phyloP scores from a whole-genome alignment of 2,329 filamentous ascomycete species.

The Cadophora sp. region DNA sequence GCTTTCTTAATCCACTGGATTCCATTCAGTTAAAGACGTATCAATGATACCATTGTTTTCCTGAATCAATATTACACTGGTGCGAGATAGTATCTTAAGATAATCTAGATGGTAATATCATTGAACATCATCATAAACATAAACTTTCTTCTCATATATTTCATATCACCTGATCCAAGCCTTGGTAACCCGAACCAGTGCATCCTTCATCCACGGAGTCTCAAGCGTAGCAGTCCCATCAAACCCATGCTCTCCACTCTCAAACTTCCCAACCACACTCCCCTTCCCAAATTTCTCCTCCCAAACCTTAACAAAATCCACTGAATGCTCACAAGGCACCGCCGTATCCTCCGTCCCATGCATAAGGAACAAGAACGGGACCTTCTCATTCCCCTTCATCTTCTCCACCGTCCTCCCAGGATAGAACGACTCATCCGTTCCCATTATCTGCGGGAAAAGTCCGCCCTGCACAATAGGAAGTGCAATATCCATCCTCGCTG shows the following conservation, averaged over 20 bases:
- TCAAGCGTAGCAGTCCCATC: constrained; percentile 30
- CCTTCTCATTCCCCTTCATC: constrained; percentile 18
- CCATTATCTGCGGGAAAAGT: constrained; percentile 26
- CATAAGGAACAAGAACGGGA: constrained; percentile 31
- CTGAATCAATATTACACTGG: too few relatives aligned
- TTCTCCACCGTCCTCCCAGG: constrained; percentile 30
- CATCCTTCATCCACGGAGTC: constrained; percentile 33
- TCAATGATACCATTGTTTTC: too few relatives aligned
- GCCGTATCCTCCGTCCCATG: constrained; percentile 35
- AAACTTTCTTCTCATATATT: too few relatives aligned
- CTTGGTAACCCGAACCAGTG: constrained; percentile 27
- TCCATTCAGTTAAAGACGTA: too few relatives aligned
- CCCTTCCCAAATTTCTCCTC: constrained; percentile 31
- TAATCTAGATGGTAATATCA: too few relatives aligned
- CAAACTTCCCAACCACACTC: constrained; percentile 26
- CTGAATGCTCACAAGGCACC: constrained; percentile 30
- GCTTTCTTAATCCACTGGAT: too few relatives aligned
- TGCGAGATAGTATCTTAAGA: too few relatives aligned
- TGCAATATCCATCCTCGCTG: constrained; percentile 26
- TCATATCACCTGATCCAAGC: constrained; percentile 30
- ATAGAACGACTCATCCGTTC: constrained; percentile 28
- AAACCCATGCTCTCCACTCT: constrained; percentile 34
- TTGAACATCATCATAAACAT: too few relatives aligned
- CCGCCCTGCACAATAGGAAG: constrained; percentile 31
- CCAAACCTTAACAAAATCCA: constrained; percentile 29